Base-by-base conservation (phyloP, 2,329 filamentous ascomycete species). In the Penicillium sp. region DNA sequence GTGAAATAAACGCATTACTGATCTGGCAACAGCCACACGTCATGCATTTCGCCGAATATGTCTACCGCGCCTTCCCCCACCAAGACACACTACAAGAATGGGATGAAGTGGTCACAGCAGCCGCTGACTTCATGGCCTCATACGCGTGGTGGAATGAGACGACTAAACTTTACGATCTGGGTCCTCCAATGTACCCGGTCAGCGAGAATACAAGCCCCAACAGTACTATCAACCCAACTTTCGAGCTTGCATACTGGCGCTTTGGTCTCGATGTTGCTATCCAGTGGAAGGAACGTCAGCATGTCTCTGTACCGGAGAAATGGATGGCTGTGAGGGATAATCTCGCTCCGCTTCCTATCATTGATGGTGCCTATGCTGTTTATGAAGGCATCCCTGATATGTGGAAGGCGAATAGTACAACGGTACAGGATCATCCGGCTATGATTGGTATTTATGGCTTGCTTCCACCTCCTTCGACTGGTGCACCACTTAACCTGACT, bases 1-100 rank as follows among this genome's bases (percentile, higher is more conserved):
- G 85, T 2, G 81, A 84, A 60, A 86, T 87, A 66, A 87, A 87
- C 66, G 81, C 79, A 10, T 72, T 87, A 1, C 72, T 87, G 3
- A 82, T 86, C 55, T 87, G 84, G 84, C 84, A 87, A 62, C 84
- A 86, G 63, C 84, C 83, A 8, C 84, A 87, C 65, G 77, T 81
- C 0, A 82, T 86, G 76, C 84, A 83, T 65, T 84, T 86, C 63
- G 84, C 84, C 0, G 83, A 85, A 66, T 70, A 81, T 19, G 81
- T 84, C 64, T 85, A 81, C 63, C 75, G 81, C 22, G 75, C 75
- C 0, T 78, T 74, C 52, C 78, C 80, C 0, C 75, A 71, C 8
- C 52, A 26, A 1, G 31, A 52, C 1, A 57, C 56, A 0, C 67
- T 87, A 6, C 49, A 66, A 42, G 78, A 78, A 33, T 87, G 85